Conservation (phyloP, 257 asterid species). For the Paulownia fortunei region DNA sequence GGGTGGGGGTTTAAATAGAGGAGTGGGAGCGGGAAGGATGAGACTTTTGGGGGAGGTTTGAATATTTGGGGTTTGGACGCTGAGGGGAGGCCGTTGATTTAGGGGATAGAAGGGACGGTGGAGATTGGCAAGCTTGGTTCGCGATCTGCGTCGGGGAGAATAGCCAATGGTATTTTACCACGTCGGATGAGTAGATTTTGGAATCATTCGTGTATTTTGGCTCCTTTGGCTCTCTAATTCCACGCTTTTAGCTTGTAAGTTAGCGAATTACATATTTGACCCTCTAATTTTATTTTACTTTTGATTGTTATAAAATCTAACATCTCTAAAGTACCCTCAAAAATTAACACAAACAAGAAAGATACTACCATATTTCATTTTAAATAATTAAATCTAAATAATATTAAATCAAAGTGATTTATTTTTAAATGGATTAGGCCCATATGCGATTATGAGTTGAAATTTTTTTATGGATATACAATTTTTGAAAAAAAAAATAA, state of each 20-base stretch:
- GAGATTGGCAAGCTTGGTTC: not conserved
- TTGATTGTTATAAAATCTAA: too few species aligned
- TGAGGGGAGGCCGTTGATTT: slow-evolving; percentile 27
- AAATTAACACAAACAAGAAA: too few species aligned
- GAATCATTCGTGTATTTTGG: not conserved
- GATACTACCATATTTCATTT: too few species aligned
- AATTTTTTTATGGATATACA: too few species aligned
- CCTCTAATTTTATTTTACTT: not conserved
- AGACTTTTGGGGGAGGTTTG: slow-evolving; percentile 31
- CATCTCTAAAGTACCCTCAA: too few species aligned
- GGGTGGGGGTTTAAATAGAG: slow-evolving; percentile 29
- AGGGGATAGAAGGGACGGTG: not conserved
- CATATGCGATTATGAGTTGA: too few species aligned
- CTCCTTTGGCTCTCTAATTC: not conserved
- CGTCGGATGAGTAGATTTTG: not conserved
- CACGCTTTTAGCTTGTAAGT: not conserved
- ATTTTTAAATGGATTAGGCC: too few species aligned
- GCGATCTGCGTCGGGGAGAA: not conserved
- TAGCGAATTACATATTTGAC: not conserved
- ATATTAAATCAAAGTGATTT: too few species aligned
- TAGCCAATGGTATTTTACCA: slow-evolving; percentile 9
- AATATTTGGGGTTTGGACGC: slow-evolving; percentile 21
- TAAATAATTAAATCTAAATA: too few species aligned
- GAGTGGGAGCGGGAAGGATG: slow-evolving; percentile 35
- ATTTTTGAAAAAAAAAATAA: too few species aligned